Evolutionary conservation across 495 filamentous ascomycete species (phyloP), one percentile per base, ranked within the genome.

Genomic region (Penicillium cosmopolitanum): DNA sequence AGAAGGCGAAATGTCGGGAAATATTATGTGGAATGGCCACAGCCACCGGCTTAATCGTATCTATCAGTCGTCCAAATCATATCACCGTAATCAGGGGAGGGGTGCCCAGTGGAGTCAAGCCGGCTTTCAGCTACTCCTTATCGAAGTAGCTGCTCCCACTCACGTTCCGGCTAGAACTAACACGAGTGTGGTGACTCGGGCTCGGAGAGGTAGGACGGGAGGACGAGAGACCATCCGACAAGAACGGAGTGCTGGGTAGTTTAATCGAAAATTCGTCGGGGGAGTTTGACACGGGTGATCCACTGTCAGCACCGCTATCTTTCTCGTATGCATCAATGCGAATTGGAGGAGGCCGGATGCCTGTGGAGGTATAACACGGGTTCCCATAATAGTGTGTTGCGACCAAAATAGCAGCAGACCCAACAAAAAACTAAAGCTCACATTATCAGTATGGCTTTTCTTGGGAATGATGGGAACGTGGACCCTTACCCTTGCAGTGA

Each of bases 311-410:
- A 31, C 59, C 67, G 38, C 50, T 56, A 23, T 71, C 71, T 73
- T 93, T 95, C 66, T 96, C 92, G 65, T 87, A 92, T 40, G 77
- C 82, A 18, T 87, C 86, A 48, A 96, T 85, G 54, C 78, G 85
- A 67, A 96, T 91, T 11, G 90, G 88, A 13, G 89, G 84, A 9
- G 90, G 88, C n/a, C 85, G 81, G 19, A 56, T 42, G 42, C 71
- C 71, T 44, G 77, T 71, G 16, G 53, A 46, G 36, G 51, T 66
- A 51, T 65, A 67, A 43, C 51, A 65, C 0, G 74, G 67, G 11
- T 80, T 80, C 51, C 85, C 92, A 77, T 96, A 97, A 34, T 97
- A 83, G 56, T 90, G 96, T 4, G 91, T 96, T 23, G 93, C 87
- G 52, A 84, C 79, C 12, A 97, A 69, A 4, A 97, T 92, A 51